phyloP scores from a whole-genome alignment of 257 asterid species.

The Primulina huaijiensis region DNA sequence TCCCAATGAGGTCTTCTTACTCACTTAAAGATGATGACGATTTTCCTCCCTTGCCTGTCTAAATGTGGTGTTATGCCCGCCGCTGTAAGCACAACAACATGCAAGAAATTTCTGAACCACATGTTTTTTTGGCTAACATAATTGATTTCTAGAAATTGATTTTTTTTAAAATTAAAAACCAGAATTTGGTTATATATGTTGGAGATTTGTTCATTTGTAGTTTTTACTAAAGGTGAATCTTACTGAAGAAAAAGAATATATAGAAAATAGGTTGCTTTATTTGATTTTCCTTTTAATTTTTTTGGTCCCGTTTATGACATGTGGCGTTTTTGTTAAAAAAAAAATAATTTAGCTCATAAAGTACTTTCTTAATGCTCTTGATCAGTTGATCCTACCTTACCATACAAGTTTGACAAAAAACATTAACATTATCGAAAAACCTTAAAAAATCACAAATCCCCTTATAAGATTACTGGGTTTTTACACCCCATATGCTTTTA shows the following conservation, averaged over 20 bases:
- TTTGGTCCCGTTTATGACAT: too few relatives aligned
- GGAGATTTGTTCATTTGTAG: neutral
- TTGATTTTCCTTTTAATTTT: neutral
- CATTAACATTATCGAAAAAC: too few relatives aligned
- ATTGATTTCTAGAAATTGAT: too few relatives aligned
- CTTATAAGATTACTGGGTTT: too few relatives aligned
- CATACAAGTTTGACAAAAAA: too few relatives aligned
- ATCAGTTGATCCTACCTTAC: too few relatives aligned
- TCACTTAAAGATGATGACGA: conserved; percentile 75
- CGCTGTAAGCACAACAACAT: conserved; percentile 10
- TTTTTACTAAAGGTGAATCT: neutral
- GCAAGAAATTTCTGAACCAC: neutral
- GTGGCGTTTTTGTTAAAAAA: too few relatives aligned
- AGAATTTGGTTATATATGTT: neutral
- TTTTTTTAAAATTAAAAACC: neutral
- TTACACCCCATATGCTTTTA: too few relatives aligned
- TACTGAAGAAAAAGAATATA: neutral
- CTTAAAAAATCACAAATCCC: too few relatives aligned
- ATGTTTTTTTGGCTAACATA: neutral
- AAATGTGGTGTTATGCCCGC: conserved; percentile 28
- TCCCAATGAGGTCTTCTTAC: conserved; percentile 52
- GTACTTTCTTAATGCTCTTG: too few relatives aligned
- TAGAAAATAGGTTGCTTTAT: too few relatives aligned
- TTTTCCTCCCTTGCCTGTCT: conserved; percentile 70
- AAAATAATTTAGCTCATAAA: too few relatives aligned